Conservation (phyloP, 345 rosid genomes). For the Leavenworthia alabamica region DNA sequence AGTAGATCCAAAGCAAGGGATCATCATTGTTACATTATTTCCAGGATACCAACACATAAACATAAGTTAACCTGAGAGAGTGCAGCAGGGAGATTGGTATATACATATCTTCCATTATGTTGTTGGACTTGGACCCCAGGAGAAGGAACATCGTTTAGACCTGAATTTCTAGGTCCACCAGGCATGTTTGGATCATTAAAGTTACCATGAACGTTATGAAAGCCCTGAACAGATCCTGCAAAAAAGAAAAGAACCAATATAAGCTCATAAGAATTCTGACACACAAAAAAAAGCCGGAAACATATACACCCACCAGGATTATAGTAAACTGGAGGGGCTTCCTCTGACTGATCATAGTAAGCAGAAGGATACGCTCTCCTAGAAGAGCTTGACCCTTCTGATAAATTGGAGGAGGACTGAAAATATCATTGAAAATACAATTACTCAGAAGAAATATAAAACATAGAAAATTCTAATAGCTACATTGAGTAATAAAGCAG, state of each 20-base stretch:
- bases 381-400: conserved; percentile 59
- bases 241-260: conserved; percentile 18
- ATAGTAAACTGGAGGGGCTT: conserved; percentile 63
- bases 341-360: conserved; percentile 81
- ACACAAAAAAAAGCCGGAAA: not conserved
- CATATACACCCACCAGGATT: conserved; percentile 53
- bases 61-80: conserved; percentile 67
- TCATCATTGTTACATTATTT: not conserved
- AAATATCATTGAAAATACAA: conserved; percentile 16
- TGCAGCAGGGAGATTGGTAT: conserved; percentile 71
- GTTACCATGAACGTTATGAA: conserved; percentile 75
- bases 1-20: conserved; percentile 2
- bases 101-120: conserved; percentile 73
- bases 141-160: conserved; percentile 61
- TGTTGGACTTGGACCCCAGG: conserved; percentile 85
- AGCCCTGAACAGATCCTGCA: conserved; percentile 72
- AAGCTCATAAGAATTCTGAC: conserved; percentile 1
- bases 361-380: conserved; percentile 67
- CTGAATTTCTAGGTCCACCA: conserved; percentile 68
- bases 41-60: not conserved
- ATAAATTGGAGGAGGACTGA: conserved; percentile 85
- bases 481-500: conserved; percentile 7
- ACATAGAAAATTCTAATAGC: not conserved
- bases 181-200: conserved; percentile 69
- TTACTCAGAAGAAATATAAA: not conserved